These are phyloP conservation scores for Scheffersomyces ergatensis DNA, from an alignment of 805 yeast genomes.

Conservation along the genomic window DNA sequence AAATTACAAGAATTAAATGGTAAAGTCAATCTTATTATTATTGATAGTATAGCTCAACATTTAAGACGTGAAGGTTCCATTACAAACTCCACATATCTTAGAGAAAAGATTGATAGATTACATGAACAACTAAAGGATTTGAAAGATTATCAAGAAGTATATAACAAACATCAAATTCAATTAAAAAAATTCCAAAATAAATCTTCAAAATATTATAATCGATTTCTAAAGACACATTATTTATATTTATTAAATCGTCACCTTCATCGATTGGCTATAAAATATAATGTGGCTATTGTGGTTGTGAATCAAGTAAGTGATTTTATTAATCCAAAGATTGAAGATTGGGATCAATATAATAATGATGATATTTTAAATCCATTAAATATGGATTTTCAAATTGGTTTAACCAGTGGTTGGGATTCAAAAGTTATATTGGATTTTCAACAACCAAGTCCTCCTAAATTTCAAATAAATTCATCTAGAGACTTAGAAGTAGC, in stretches of 20 bases:
- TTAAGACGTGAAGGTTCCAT: slow-evolving; percentile 53
- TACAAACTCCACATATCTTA: slow-evolving; percentile 35
- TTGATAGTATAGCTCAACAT: slow-evolving; percentile 86
- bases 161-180: slow-evolving; percentile 13
- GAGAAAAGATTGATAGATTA: slow-evolving; percentile 19
- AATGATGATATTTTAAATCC: slow-evolving; percentile 21
- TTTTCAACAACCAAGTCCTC: background rate
- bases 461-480: slow-evolving; percentile 7
- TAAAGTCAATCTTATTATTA: slow-evolving; percentile 53
- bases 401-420: slow-evolving; percentile 80
- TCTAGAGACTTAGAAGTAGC: slow-evolving; percentile 1
- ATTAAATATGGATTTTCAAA: slow-evolving; percentile 57
- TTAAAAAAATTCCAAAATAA: slow-evolving; percentile 18
- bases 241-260: slow-evolving; percentile 42
- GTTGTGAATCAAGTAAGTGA: slow-evolving; percentile 82
- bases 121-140: slow-evolving; percentile 10
- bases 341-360: slow-evolving; percentile 12
- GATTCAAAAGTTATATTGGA: slow-evolving; percentile 37
- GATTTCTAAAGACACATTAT: slow-evolving; percentile 41
- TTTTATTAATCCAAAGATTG: slow-evolving; percentile 29
- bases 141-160: slow-evolving; percentile 11
- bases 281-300: slow-evolving; percentile 56
- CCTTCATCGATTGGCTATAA: slow-evolving; percentile 47
- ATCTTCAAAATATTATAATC: slow-evolving; percentile 19
- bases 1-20: slow-evolving; percentile 28